Percentiles rank a stretch among this genome's conserved stretches.
These are phyloP conservation scores for Scutellaria minor DNA, from an alignment of 257 asterid species.

Conservation along the genomic window DNA sequence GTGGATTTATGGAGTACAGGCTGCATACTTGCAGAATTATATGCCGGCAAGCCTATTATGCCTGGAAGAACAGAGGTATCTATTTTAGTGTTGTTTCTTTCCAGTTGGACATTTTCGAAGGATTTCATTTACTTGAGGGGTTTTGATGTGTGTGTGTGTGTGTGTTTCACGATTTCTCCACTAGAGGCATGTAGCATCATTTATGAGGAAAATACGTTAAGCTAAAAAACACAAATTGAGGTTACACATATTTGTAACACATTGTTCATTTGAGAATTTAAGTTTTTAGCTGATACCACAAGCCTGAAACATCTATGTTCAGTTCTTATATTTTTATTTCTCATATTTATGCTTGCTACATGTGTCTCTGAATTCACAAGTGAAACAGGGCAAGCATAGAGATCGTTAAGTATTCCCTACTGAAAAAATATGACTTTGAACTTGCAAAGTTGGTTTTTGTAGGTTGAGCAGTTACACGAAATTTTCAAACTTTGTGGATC, in stretches of 20 bases:
- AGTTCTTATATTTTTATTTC: constrained; percentile 11
- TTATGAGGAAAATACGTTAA: background rate
- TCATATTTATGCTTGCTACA: background rate
- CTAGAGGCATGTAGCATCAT: background rate
- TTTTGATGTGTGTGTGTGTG: background rate
- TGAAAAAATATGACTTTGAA: background rate
- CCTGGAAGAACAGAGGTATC: constrained; percentile 96
- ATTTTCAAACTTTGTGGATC: constrained; percentile 98
- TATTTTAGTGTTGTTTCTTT: background rate
- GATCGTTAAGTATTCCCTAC: background rate
- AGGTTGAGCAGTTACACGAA: constrained; percentile 98
- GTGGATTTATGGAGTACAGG: constrained; percentile 98
- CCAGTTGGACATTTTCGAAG: constrained; percentile 9
- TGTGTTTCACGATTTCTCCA: background rate
- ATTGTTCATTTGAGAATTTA: background rate
- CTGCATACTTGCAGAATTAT: constrained; percentile 91
- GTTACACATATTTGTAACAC: background rate
- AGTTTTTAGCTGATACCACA: background rate
- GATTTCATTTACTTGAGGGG: background rate
- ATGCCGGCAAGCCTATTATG: constrained; percentile 97
- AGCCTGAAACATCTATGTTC: background rate
- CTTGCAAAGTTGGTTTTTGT: constrained; percentile 29
- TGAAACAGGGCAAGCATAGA: constrained; percentile 6
- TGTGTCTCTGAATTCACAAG: constrained; percentile 6
- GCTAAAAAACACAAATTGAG: background rate